Conservation (phyloP, 306 rosid genomes). For the Elaeagnus macrophylla region DNA sequence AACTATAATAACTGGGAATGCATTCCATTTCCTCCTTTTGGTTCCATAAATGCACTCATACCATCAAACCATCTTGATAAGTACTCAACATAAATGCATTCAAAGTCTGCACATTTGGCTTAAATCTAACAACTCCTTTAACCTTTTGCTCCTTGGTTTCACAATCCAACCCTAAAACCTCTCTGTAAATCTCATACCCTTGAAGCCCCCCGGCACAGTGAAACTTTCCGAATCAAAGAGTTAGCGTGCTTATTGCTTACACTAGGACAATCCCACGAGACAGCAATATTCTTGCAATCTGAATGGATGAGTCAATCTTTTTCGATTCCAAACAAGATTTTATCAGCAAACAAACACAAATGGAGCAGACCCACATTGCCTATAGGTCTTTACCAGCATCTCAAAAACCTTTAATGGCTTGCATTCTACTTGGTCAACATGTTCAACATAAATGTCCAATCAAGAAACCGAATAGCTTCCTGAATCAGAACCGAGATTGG, state of each 20-base stretch:
- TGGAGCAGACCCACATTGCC: constrained; percentile 57
- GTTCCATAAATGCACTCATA: constrained; percentile 51
- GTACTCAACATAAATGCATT: constrained; percentile 56
- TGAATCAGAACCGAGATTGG: constrained; percentile 48
- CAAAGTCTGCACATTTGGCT: constrained; percentile 55
- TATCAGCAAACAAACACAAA: constrained; percentile 64
- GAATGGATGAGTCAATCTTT: constrained; percentile 34
- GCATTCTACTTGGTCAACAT: constrained; percentile 3
- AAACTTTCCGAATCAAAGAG: constrained; percentile 46
- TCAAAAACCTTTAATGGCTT: constrained; percentile 46
- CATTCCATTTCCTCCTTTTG: constrained; percentile 35
- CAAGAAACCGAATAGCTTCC: constrained; percentile 32
- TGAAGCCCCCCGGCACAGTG: constrained; percentile 34
- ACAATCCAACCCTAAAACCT: constrained; percentile 40
- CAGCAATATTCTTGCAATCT: constrained; percentile 49
- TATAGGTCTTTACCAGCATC: constrained; percentile 47
- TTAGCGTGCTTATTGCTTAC: constrained; percentile 51
- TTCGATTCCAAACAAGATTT: constrained; percentile 53
- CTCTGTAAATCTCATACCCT: constrained; percentile 46
- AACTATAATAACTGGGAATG: constrained; percentile 48
- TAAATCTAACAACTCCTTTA: constrained; percentile 29
- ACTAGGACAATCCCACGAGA: constrained; percentile 53
- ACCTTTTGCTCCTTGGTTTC: constrained; percentile 8
- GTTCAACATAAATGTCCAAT: neutral
- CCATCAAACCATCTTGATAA: constrained; percentile 43